Evolutionary conservation across 106 monocot species (phyloP).

Genomic region (Dioscorea alata): DNA sequence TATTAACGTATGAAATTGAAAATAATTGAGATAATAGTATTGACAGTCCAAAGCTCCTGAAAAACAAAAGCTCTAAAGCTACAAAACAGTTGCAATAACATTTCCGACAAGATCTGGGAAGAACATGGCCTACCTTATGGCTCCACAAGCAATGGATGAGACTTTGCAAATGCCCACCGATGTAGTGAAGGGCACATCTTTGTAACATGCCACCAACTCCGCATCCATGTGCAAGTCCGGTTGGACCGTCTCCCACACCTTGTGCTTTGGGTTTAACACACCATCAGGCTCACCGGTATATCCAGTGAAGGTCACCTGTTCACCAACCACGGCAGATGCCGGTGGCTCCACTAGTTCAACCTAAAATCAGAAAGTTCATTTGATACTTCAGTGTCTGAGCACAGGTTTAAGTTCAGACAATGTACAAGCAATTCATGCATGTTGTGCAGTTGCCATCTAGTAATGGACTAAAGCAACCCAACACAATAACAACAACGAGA

Average conservation of each 20-base stretch:
- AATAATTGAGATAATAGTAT: too few relatives aligned
- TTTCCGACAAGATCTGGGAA: too few relatives aligned
- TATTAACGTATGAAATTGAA: too few relatives aligned
- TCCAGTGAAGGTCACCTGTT: slow-evolving; percentile 64
- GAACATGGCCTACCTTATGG: slow-evolving; percentile 42
- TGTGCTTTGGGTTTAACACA: slow-evolving; percentile 68
- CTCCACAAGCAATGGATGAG: slow-evolving; percentile 48
- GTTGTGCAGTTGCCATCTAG: too few relatives aligned
- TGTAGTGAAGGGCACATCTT: slow-evolving; percentile 68
- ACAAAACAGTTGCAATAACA: too few relatives aligned
- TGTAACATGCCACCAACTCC: slow-evolving; percentile 62
- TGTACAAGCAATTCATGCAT: too few relatives aligned
- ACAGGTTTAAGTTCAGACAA: too few relatives aligned
- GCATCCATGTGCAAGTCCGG: slow-evolving; percentile 47
- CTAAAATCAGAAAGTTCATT: slow-evolving; percentile 15
- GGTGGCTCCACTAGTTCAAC: slow-evolving; percentile 92
- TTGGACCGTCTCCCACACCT: slow-evolving; percentile 90
- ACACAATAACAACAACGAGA: too few relatives aligned
- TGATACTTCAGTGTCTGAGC: too few relatives aligned
- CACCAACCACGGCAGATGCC: slow-evolving; percentile 51
- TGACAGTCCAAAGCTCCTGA: too few relatives aligned
- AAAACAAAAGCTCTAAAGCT: too few relatives aligned
- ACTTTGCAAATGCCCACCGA: slow-evolving; percentile 87
- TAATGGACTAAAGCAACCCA: too few relatives aligned
- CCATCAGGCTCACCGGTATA: slow-evolving; percentile 56